Base-by-base conservation (phyloP, 2,329 filamentous ascomycete genomes). In the Calycina marina region DNA sequence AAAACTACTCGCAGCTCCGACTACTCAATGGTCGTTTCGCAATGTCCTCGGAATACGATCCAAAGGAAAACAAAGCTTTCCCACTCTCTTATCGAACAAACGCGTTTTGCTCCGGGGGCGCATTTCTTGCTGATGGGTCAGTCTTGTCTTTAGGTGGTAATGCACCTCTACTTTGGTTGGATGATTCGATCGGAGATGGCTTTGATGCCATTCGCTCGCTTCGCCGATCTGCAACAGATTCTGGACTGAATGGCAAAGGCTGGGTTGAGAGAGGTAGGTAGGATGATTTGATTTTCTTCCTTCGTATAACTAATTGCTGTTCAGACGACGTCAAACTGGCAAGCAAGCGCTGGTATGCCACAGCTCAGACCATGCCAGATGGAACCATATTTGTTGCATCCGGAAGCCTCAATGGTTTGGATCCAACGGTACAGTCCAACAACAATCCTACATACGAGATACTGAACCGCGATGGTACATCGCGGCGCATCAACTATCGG, bases 381-480 rank as follows among this genome's bases (percentile, higher is more conserved):
- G 63, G 66, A 27, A 59, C 50, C 15, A 53, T 75, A 24, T 70
- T 76, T 38, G 69, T 77, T 28, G 67, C 65, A 9, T 72, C 69
- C 29, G 71, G 71, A 35, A 69, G 63, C 44, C 50, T 68, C 38
- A 75, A 73, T 43, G 69, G 67, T 28, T 57, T 71, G 18, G 63
- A 72, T 45, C 67, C 67, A 14, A 59, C 58, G 5, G 57, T 63
- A 35, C 50, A 51, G 4, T 54, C 60, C 29, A 74, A 75, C 55
- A 74, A 74, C 55, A 74, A 75, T 45, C 70, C 70, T 3, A 75
- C 69, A 2, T 74, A 71, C 47, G 70, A 75, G 46, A 61, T 72
- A 15, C 53, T 74, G n/a, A 61, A 64, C 36, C 39, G 53, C 16
- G 44, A 59, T 25, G 69, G 65, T 22, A 22, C 35, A 49, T 59